phyloP scores from a whole-genome alignment of 2,329 filamentous ascomycete genomes.

The Aschersonia sp. region DNA sequence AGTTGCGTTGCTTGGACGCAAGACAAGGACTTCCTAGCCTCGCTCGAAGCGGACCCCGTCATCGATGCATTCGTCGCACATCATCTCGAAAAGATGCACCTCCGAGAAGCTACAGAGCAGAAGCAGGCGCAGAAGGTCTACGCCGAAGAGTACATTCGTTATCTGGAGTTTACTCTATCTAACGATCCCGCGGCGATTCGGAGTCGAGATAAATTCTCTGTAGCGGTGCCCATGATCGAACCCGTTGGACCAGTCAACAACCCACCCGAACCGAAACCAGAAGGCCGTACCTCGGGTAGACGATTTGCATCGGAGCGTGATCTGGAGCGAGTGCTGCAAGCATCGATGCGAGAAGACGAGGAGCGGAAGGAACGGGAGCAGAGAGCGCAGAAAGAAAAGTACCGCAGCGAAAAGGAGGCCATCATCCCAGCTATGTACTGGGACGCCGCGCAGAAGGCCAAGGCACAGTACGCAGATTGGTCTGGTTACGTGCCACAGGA shows the following conservation, averaged over 20 bases:
- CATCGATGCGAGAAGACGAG: conserved; percentile 57
- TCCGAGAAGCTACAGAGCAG: conserved; percentile 22
- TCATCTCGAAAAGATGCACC: conserved; percentile 26
- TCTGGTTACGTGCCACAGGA: conserved; percentile 51
- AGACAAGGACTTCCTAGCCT: conserved; percentile 28
- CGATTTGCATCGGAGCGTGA: conserved; percentile 60
- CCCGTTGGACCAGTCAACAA: conserved; percentile 15
- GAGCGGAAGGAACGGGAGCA: conserved; percentile 55
- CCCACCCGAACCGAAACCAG: conserved; percentile 39
- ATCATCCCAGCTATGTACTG: conserved; percentile 57
- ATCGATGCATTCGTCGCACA: conserved; percentile 31
- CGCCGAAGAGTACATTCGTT: conserved; percentile 31
- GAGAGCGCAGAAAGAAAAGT: conserved; percentile 51
- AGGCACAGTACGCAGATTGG: conserved; percentile 47
- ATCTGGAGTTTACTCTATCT: conserved; percentile 41
- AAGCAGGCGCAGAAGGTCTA: conserved; percentile 26
- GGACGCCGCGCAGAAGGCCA: conserved; percentile 42
- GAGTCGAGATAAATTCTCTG: conserved; percentile 38
- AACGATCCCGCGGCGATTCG: conserved; percentile 38
- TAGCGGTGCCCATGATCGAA: conserved; percentile 20
- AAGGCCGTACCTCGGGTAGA: conserved; percentile 37
- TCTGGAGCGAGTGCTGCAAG: conserved; percentile 55
- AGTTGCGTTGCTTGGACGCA: conserved; percentile 31
- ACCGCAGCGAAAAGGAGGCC: conserved; percentile 65
- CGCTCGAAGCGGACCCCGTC: conserved; percentile 22